Base-by-base conservation (phyloP, 2,329 filamentous ascomycete species). In the Colletotrichum phormii region DNA sequence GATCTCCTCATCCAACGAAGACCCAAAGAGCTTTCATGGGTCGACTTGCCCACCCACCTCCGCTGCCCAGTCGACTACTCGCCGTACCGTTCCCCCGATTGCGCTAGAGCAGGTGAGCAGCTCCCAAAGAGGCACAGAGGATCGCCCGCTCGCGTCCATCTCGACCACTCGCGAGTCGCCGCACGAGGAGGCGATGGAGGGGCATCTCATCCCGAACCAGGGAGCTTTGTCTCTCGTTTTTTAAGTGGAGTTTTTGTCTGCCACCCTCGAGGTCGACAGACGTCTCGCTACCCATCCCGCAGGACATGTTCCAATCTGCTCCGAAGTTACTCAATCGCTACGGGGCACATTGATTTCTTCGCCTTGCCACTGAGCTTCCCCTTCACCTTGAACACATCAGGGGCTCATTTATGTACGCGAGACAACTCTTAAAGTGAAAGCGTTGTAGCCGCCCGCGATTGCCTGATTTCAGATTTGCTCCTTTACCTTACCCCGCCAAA, bases 101-200 rank as follows among this genome's bases (percentile, higher is more conserved):
- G 70, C 66, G 66, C 60, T 72, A 72, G 67, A 35, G 12, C 53
- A 53, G 71, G 46, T 72, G 67, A 35, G 12, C 53, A 53, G 71
- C 55, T 71, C 35, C 35, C 37, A 61, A 65, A 51, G 13, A 49
- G 24, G 66, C 42, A 64, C 42, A 24, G 59, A 72, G 46, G 42
- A 60, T 71, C 46, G 22, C 24, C 66, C 29, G 26, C 54, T 54
- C 66, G 70, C 70, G 62, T 61, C 31, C 59, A 64, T 55, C 51
- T 70, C 58, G 58, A 51, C 69, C 69, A 69, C n/a, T 69, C 60
- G 37, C 37, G 37, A 42, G 37, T 15, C 37, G 59, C 46, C 31
- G 9, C 29, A 35, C 53, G 54, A 29, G 15, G 53, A 69, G 22
- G 53, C 57, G 33, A 11, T 54, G 26, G 51, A 54, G 33, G 33